Evolutionary conservation across 2,329 filamentous ascomycete species (phyloP).

Genomic region (Davidsoniella neocaledoniae): DNA sequence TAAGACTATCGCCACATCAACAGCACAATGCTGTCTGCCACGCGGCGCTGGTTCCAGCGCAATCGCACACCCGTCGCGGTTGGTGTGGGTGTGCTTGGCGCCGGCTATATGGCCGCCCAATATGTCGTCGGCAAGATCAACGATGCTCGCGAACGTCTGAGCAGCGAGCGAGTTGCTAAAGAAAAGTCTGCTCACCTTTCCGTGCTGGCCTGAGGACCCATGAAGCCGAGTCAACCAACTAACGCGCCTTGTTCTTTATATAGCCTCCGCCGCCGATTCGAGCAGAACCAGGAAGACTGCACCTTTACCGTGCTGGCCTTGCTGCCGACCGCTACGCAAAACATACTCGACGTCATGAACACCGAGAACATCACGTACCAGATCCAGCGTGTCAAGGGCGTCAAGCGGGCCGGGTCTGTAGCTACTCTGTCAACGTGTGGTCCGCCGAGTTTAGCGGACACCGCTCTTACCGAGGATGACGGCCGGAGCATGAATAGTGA

Average conservation of each 20-base stretch:
- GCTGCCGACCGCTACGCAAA: constrained; percentile 76
- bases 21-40: constrained; percentile 44
- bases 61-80: constrained; percentile 83
- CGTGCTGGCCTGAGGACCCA: neutral
- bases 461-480: constrained; percentile 72
- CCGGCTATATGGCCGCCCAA: constrained; percentile 79
- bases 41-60: constrained; percentile 79
- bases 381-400: constrained; percentile 75
- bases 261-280: constrained; percentile 85
- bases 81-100: constrained; percentile 72
- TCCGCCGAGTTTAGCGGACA: constrained; percentile 43
- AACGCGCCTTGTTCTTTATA: constrained; percentile 3
- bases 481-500: constrained; percentile 64
- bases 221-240: neutral
- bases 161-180: constrained; percentile 83
- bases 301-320: constrained; percentile 95
- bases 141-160: constrained; percentile 91
- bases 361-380: constrained; percentile 88
- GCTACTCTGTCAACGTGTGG: constrained; percentile 37
- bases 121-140: constrained; percentile 85
- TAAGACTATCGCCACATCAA: constrained; percentile 3
- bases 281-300: constrained; percentile 98
- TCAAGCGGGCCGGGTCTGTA: constrained; percentile 42
- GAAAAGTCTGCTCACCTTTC: constrained; percentile 60
- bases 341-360: constrained; percentile 72